Evolutionary conservation across 1,139 yeast species (phyloP), one percentile per base, ranked within the genome.

Genomic region (Blastobotrys aristatus): DNA sequence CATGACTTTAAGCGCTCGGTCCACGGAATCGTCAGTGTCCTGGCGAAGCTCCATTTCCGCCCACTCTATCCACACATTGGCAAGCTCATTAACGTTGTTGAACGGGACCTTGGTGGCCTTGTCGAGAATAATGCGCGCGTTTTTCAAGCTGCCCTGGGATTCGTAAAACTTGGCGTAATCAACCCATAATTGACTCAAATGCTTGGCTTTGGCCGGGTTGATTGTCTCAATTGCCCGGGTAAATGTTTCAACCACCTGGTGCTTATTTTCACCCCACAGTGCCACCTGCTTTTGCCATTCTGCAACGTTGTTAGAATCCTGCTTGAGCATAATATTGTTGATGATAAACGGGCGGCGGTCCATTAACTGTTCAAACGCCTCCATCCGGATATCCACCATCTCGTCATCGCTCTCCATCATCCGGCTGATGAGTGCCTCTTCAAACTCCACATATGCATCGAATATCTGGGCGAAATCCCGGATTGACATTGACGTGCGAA

Each of bases 61-160:
- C 96, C 97, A 89, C 36, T 73, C 75, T 27, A 78, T 69, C 74
- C 89, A 87, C 2, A 88, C 64, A 2, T 75, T 75, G 1, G 83
- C 86, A 35, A 88, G 65, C 51, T 88, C 96, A 30, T 78, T 77
- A 1, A 79, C 70, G 17, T 73, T 67, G 27, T 71, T 74, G 64
- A 75, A 88, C 11, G 89, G 90, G 0, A 92, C 92, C 46, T 80
- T 79, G 1, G 79, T 70, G 0, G 94, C 84, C 50, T 82, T 82
- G 35, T 79, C 77, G 49, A 75, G 77, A 13, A 89, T 76, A 13
- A 76, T 69, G 53, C 84, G 68, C 0, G 94, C 88, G 0, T 88
- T 78, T 10, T 47, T 40, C n/a, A 58, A 4, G 31, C 72, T 74
- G 43, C 73, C 69, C 2, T 6, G 13, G 1, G 69, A 65, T 44